Evolutionary conservation across 352 stramenopile genomes (phyloP).

Genomic region (Pythium aristosporum): DNA sequence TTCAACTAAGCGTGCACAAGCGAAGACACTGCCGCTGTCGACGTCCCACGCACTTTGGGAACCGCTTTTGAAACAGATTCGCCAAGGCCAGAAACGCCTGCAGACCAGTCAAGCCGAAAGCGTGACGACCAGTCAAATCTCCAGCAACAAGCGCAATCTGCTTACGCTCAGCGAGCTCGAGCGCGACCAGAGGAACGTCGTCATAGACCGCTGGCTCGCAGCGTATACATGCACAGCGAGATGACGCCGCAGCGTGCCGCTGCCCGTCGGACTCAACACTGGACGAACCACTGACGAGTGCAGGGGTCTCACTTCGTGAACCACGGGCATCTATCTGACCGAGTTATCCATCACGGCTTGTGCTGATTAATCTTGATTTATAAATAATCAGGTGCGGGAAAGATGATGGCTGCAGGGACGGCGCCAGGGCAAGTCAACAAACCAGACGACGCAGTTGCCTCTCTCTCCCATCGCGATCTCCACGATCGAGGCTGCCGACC

Average conservation of each 20-base stretch:
- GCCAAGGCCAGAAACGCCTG: background rate
- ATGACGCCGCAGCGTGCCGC: no score
- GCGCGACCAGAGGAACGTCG: background rate
- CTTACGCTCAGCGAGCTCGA: background rate
- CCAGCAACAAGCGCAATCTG: background rate
- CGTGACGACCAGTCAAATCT: background rate
- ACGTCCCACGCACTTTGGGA: background rate
- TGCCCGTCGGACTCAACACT: background rate
- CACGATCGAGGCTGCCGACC: no score
- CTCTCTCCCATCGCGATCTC: no score
- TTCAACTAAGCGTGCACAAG: background rate
- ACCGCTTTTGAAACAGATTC: background rate
- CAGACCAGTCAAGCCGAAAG: background rate
- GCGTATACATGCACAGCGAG: background rate
- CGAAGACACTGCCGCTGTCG: background rate
- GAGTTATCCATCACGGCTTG: no score
- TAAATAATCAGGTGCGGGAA: no score
- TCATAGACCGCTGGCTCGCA: constrained; percentile 2
- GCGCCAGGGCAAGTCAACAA: no score
- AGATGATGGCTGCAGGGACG: no score
- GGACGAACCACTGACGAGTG: no score
- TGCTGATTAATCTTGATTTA: no score
- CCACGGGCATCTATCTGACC: no score
- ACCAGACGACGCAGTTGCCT: no score
- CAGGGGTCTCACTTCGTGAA: no score